phyloP scores from a whole-genome alignment of 805 yeast genomes.

The Yarrowia yakushimensis region DNA sequence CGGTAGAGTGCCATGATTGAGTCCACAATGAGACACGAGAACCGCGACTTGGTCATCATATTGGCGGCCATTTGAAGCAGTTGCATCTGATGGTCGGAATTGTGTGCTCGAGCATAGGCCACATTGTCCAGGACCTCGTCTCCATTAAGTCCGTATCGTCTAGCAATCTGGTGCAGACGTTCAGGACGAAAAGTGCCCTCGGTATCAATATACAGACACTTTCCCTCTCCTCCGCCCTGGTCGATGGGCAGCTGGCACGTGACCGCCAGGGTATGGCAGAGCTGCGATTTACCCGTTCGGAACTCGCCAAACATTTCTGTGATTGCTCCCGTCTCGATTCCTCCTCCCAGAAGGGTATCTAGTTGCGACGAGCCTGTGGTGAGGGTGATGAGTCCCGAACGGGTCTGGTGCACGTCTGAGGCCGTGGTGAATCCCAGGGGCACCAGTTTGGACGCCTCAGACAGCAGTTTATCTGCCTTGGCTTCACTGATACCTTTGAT shows the following conservation, averaged over 20 bases:
- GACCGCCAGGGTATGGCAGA: constrained; percentile 94
- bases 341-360: constrained; percentile 92
- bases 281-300: constrained; percentile 95
- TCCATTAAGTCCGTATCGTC: constrained; percentile 85
- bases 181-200: constrained; percentile 96
- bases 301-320: constrained; percentile 97
- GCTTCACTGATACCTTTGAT: constrained; percentile 94
- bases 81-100: constrained; percentile 92
- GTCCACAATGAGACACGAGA: constrained; percentile 88
- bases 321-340: constrained; percentile 93
- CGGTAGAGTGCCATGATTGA: constrained; percentile 95
- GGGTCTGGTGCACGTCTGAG: constrained; percentile 82
- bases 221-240: constrained; percentile 98
- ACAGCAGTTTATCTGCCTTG: constrained; percentile 80
- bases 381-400: constrained; percentile 85
- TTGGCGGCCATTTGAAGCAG: constrained; percentile 85
- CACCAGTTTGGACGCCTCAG: constrained; percentile 80
- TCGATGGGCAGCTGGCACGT: constrained; percentile 95
- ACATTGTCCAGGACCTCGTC: constrained; percentile 95
- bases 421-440: constrained; percentile 98
- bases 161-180: constrained; percentile 83
- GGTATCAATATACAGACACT: constrained; percentile 91
- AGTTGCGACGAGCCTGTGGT: constrained; percentile 95
- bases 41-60: constrained; percentile 94
- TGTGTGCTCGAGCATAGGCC: constrained; percentile 95